These are phyloP conservation scores for Yamadazyma paraphyllophila DNA, from an alignment of 805 yeast species.

Conservation along the genomic window DNA sequence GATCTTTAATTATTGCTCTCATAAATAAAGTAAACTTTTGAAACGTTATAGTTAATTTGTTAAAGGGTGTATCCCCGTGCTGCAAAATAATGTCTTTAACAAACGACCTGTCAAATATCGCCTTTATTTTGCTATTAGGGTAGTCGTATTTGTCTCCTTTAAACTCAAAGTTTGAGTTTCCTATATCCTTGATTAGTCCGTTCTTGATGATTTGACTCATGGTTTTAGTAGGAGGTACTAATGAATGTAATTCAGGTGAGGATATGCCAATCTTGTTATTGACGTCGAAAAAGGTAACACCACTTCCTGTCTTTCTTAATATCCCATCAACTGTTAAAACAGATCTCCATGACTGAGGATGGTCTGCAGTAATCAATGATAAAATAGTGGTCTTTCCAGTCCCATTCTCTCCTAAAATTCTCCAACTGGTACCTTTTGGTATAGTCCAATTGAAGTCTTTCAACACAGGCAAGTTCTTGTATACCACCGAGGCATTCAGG, in stretches of 20 bases:
- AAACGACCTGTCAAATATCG: slow-evolving; percentile 13
- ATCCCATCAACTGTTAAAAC: slow-evolving; percentile 62
- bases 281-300: slow-evolving; percentile 71
- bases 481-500: slow-evolving; percentile 60
- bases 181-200: slow-evolving; percentile 61
- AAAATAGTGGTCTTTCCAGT: slow-evolving; percentile 89
- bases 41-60: slow-evolving; percentile 59
- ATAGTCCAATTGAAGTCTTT: slow-evolving; percentile 65
- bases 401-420: slow-evolving; percentile 85
- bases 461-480: slow-evolving; percentile 61
- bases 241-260: slow-evolving; percentile 89
- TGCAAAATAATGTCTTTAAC: slow-evolving; percentile 30
- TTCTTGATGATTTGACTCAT: slow-evolving; percentile 62
- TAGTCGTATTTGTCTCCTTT: slow-evolving; percentile 31
- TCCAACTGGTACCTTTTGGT: slow-evolving; percentile 77
- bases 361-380: slow-evolving; percentile 86
- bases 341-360: slow-evolving; percentile 92
- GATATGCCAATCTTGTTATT: slow-evolving; percentile 80
- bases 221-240: slow-evolving; percentile 61
- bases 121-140: slow-evolving; percentile 9
- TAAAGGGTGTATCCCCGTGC: slow-evolving; percentile 42
- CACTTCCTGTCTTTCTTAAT: slow-evolving; percentile 69
- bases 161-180: slow-evolving; percentile 51
- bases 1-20: slow-evolving; percentile 75
- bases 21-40: slow-evolving; percentile 78